A percentile compares a stretch with the other conserved stretches of the same genome.
Evolutionary conservation across 148 eudicot genomes (phyloP).

Genomic region (Chenopodium berlandieri): DNA sequence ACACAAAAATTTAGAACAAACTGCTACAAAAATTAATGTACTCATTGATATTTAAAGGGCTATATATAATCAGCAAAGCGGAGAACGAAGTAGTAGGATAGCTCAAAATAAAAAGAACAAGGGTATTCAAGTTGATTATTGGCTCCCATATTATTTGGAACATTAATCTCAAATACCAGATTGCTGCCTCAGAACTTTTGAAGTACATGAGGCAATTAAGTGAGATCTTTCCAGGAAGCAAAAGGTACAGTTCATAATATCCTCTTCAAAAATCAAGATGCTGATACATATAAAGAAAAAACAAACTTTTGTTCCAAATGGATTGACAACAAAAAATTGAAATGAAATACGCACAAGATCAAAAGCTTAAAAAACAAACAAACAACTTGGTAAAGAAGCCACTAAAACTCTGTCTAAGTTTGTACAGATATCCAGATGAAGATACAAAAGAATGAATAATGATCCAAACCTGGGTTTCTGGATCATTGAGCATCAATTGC

Average conservation of each 20-base stretch:
- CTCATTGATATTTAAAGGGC: not conserved
- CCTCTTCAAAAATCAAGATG: not conserved
- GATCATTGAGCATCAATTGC: constrained; percentile 91
- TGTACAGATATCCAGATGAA: not conserved
- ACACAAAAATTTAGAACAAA: not conserved
- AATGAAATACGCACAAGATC: not conserved
- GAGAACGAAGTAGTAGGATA: constrained; percentile 3
- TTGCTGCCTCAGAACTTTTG: not conserved
- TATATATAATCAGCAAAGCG: not conserved
- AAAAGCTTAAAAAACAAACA: constrained; percentile 1
- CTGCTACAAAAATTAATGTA: not conserved
- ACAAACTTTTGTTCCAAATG: not conserved
- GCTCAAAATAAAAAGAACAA: not conserved
- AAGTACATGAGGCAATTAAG: not conserved
- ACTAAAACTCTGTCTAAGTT: not conserved
- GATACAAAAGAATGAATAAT: not conserved
- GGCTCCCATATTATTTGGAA: not conserved
- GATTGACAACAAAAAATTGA: not conserved
- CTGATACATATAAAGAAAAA: not conserved
- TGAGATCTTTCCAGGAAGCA: not conserved
- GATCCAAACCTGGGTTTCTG: constrained; percentile 71
- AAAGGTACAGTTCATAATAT: not conserved
- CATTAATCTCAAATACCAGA: not conserved
- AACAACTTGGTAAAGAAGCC: not conserved
- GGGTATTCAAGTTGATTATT: not conserved